phyloP scores from a whole-genome alignment of 805 yeast genomes.

The Diddensiella caesifluorescens region DNA sequence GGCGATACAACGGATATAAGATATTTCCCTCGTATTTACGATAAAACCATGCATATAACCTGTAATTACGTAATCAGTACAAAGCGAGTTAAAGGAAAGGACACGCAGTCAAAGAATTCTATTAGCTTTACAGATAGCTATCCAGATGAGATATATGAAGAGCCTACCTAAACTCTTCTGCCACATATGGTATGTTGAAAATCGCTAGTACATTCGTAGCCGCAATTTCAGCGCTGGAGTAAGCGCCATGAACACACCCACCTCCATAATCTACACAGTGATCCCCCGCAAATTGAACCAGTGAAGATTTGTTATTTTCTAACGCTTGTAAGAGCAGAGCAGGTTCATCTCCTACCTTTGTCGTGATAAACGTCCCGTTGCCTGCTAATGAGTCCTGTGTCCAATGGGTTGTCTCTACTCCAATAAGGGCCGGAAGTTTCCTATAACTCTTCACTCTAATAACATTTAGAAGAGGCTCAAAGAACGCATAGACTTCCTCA shows the following conservation, averaged over 20 bases:
- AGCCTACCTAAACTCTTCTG: no score
- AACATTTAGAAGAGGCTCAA: slow-evolving; percentile 22
- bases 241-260: slow-evolving; percentile 25
- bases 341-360: slow-evolving; percentile 23
- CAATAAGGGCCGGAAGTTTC: slow-evolving; percentile 16
- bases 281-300: slow-evolving; percentile 31
- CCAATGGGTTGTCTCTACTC: slow-evolving; percentile 28
- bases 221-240: slow-evolving; percentile 20
- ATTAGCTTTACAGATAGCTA: no score
- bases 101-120: no score
- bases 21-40: no score
- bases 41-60: no score
- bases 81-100: no score
- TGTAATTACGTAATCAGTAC: no score
- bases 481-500: slow-evolving; percentile 20
- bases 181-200: slow-evolving; percentile 13
- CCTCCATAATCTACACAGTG: slow-evolving; percentile 22
- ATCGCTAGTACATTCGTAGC: slow-evolving; percentile 19
- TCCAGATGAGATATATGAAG: no score
- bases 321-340: slow-evolving; percentile 21
- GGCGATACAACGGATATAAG: no score
- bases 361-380: slow-evolving; percentile 27
- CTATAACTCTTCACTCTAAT: slow-evolving; percentile 16
- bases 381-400: slow-evolving; percentile 28
- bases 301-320: slow-evolving; percentile 12